Conservation (phyloP, 2,329 filamentous ascomycete species). For the Pyrenochaeta sp. region DNA sequence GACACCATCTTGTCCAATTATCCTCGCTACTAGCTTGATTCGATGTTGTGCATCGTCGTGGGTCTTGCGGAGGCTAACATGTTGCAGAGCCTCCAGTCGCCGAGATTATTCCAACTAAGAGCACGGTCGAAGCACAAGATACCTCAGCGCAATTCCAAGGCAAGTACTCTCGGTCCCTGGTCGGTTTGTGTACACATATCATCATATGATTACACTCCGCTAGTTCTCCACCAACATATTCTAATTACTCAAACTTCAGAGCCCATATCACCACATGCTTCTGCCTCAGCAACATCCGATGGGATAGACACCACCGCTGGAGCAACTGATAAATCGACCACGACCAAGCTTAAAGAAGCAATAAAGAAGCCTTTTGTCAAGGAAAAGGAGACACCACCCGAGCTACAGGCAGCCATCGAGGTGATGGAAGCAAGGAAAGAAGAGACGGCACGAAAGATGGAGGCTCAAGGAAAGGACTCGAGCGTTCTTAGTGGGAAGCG, state of each 20-base stretch:
- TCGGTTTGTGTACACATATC: neutral
- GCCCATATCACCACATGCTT: slow-evolving; percentile 2
- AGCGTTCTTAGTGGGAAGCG: slow-evolving; percentile 10
- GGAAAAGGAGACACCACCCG: slow-evolving; percentile 10
- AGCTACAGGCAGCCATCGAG: slow-evolving; percentile 12
- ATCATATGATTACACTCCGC: neutral
- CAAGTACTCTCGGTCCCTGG: neutral
- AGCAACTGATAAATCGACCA: neutral
- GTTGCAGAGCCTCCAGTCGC: slow-evolving; percentile 8
- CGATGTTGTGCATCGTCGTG: no score
- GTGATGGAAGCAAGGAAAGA: slow-evolving; percentile 13
- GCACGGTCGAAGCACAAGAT: neutral
- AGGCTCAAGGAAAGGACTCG: slow-evolving; percentile 15
- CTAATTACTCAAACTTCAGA: slow-evolving; percentile 2
- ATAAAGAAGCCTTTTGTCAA: slow-evolving; percentile 15
- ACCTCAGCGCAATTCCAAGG: slow-evolving; percentile 13
- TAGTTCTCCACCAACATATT: neutral
- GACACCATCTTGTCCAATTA: no score
- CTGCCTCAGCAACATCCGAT: neutral
- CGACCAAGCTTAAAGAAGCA: slow-evolving; percentile 9
- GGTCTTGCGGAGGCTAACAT: slow-evolving; percentile 2
- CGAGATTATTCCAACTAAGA: slow-evolving; percentile 5
- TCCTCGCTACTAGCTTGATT: neutral
- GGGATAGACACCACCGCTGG: no score
- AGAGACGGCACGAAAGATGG: slow-evolving; percentile 6